Conservation (phyloP, 371 early-diverging fungal species). For the Apophysomyces variabilis region DNA sequence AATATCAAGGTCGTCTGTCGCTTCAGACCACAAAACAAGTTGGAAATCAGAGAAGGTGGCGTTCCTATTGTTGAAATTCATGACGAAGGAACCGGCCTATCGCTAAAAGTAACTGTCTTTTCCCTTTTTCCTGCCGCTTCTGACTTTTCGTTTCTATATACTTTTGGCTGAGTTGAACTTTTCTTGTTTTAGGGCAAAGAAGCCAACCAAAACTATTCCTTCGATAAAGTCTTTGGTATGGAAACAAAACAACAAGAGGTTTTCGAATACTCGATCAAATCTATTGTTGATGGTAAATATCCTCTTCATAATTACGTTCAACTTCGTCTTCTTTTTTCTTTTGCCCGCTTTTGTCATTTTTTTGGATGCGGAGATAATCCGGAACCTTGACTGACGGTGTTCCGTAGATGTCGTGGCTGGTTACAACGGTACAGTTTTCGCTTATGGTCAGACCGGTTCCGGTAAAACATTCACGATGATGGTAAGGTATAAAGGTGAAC, state of each 20-base stretch:
- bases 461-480: constrained; percentile 99
- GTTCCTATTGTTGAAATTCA: constrained; percentile 81
- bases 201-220: constrained; percentile 80
- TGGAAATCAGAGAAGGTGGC: constrained; percentile 91
- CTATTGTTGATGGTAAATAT: constrained; percentile 86
- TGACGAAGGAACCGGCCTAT: constrained; percentile 81
- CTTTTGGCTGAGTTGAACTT: neutral
- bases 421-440: constrained; percentile 99
- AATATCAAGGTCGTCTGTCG: constrained; percentile 97
- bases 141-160: neutral
- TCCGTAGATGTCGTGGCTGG: constrained; percentile 72
- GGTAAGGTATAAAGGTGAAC: constrained; percentile 53
- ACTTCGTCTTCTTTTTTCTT: neutral
- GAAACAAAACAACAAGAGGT: constrained; percentile 82
- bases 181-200: constrained; percentile 74
- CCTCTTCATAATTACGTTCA: neutral
- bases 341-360: constrained; percentile 6
- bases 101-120: constrained; percentile 61
- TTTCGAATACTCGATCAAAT: constrained; percentile 88
- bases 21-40: constrained; percentile 93
- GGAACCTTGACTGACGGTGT: neutral
- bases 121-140: neutral
- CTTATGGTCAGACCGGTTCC: constrained; percentile 97
- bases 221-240: constrained; percentile 90
- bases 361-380: neutral